Evolutionary conservation across 2,329 filamentous ascomycete genomes (phyloP), one percentile per base, ranked within the genome.

Genomic region (Phaeophleospora eucalypticola): DNA sequence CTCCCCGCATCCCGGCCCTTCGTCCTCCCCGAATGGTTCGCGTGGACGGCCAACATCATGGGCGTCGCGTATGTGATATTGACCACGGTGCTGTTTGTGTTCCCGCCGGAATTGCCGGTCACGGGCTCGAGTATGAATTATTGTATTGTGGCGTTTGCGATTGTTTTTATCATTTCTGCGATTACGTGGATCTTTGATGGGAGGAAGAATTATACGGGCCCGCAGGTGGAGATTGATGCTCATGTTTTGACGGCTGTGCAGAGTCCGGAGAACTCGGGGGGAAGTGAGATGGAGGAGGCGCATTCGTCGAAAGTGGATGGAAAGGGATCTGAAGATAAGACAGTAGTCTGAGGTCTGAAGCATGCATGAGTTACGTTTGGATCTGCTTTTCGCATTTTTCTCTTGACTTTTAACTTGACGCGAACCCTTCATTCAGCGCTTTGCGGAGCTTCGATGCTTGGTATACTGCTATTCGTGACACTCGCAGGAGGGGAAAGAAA

Each of bases 51-150:
- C 18, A 86, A 86, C 51, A 18, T 69, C 7, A 41, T 79, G 20
- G 83, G 85, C 4, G 73, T 89, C 38, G 70, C 71, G 0, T 89
- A 84, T 67, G 79, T 83, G 1, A 68, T 80, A 10, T 64, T 89
- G n/a, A 89, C 85, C 0, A 88, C 84, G 0, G 80, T 88, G 1
- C 73, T 89, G 0, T 89, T 89, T 67, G 74, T 88, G 16, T 87
- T 89, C 66, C 86, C 86, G 2, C 85, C 86, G 0, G 75, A 75
- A 6, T 60, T 82, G 3, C 83, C 83, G 0, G 82, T 84, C 2
- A 81, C 80, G 0, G 73, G 76, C 0, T 79, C 69, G 56, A 87
- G 79, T 68, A 89, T 89, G 85, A 89, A 78, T 51, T 79, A 79
- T 45, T 79, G 75, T 55, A 71, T 78, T 36, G 78, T 75, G 15